These are phyloP conservation scores for Aspergillus awamori DNA, from an alignment of 2,329 filamentous ascomycete species.

Conservation along the genomic window DNA sequence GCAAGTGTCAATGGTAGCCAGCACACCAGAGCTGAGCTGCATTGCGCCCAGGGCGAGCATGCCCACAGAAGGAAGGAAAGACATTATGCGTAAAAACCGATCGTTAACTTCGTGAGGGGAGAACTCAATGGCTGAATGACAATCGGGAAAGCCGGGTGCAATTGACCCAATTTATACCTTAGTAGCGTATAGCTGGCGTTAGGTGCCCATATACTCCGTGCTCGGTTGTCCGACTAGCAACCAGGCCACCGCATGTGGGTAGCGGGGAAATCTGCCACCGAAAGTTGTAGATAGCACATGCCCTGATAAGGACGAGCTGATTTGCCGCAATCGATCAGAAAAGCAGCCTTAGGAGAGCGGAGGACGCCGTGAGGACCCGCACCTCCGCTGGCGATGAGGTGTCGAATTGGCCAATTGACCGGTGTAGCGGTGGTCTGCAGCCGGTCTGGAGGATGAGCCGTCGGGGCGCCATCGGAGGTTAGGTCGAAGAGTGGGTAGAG, in stretches of 20 bases:
- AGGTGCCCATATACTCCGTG: neutral
- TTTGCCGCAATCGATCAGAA: constrained; percentile 22
- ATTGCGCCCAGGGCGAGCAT: constrained; percentile 30
- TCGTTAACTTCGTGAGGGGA: neutral
- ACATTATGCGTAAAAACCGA: constrained; percentile 19
- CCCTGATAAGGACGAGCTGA: constrained; percentile 29
- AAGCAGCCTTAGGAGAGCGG: constrained; percentile 16
- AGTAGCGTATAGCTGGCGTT: neutral
- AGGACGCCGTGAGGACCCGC: constrained; percentile 10
- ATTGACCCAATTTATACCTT: constrained; percentile 4
- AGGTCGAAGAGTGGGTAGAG: neutral
- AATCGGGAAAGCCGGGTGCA: neutral
- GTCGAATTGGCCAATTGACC: constrained; percentile 18
- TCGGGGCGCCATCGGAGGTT: constrained; percentile 15
- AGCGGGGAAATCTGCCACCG: constrained; percentile 5
- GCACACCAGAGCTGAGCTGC: constrained; percentile 23
- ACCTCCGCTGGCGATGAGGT: neutral
- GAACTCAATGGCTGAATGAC: neutral
- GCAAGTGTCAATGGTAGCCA: constrained; percentile 33
- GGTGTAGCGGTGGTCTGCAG: constrained; percentile 6
- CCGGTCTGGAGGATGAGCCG: constrained; percentile 14
- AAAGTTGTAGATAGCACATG: constrained; percentile 31
- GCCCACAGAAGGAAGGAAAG: constrained; percentile 22
- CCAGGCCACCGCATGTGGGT: neutral
- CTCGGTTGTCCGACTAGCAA: neutral